Evolutionary conservation across 257 asterid species (phyloP).

Genomic region (Eucommia ulmoides): DNA sequence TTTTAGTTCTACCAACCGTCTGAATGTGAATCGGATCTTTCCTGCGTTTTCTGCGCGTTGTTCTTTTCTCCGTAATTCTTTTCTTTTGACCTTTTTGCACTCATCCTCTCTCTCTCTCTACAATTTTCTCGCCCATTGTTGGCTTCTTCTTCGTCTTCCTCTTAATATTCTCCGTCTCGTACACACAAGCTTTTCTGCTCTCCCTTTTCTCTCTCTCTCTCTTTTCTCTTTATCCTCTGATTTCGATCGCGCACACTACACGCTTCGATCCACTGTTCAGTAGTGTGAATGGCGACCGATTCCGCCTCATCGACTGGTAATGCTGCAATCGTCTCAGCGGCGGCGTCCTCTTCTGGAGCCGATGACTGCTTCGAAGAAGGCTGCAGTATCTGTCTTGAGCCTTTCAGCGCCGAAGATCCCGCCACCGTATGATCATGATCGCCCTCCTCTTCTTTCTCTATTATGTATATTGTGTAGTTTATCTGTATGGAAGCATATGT

Average conservation of each 20-base stretch:
- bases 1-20: constrained; percentile 31
- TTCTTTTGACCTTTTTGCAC: constrained; percentile 26
- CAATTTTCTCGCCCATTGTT: constrained; percentile 7
- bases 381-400: constrained; percentile 45
- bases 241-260: neutral
- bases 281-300: constrained; percentile 9
- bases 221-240: neutral
- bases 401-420: constrained; percentile 33
- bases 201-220: neutral
- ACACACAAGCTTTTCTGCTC: neutral
- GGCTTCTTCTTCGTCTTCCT: neutral
- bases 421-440: constrained; percentile 18
- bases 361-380: constrained; percentile 44
- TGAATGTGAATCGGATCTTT: constrained; percentile 16
- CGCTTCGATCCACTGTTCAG: neutral
- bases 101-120: constrained; percentile 8
- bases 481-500: neutral
- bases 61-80: constrained; percentile 18
- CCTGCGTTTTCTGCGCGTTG: constrained; percentile 15
- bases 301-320: constrained; percentile 5
- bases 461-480: neutral
- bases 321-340: constrained; percentile 3
- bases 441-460: constrained; percentile 1
- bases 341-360: constrained; percentile 3
- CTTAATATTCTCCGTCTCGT: constrained; percentile 13